Percentiles rank a stretch among this genome's conserved stretches.
These are phyloP conservation scores for Rhipidocladum racemiflorum DNA, from an alignment of 176 grass and related monocot genomes.

Conservation along the genomic window DNA sequence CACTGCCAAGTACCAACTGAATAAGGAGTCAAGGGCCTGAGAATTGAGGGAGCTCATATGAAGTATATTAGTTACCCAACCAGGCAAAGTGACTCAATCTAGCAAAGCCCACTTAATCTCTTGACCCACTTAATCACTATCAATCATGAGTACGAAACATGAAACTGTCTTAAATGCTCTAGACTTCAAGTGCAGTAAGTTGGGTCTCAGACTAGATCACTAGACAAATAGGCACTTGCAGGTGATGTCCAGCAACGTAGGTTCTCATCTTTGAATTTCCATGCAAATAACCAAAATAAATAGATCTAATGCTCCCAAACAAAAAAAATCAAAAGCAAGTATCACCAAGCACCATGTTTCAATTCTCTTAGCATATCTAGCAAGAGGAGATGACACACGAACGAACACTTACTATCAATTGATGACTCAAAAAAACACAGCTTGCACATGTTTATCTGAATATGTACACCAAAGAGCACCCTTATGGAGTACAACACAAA, in stretches of 20 bases:
- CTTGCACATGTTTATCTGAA: neutral
- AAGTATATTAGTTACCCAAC: neutral
- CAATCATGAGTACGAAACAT: neutral
- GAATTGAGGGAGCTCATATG: neutral
- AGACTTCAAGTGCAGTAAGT: neutral
- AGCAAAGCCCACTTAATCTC: neutral
- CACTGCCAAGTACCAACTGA: neutral
- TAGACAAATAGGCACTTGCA: neutral
- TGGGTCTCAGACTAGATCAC: neutral
- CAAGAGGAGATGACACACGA: neutral
- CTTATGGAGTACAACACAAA: constrained; percentile 9
- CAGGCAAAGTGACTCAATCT: neutral
- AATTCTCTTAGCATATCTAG: constrained; percentile 33
- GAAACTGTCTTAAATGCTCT: neutral
- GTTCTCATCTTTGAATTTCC: neutral
- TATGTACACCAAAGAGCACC: neutral
- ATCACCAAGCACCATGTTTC: constrained; percentile 1
- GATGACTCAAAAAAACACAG: constrained; percentile 23
- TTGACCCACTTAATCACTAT: neutral
- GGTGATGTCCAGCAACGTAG: neutral
- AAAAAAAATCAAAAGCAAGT: neutral
- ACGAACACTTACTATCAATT: constrained; percentile 28
- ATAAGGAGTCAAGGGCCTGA: neutral
- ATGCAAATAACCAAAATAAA: neutral
- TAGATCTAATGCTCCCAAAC: neutral